phyloP scores from a whole-genome alignment of 208 protist genomes.

The Lotmaria passim region DNA sequence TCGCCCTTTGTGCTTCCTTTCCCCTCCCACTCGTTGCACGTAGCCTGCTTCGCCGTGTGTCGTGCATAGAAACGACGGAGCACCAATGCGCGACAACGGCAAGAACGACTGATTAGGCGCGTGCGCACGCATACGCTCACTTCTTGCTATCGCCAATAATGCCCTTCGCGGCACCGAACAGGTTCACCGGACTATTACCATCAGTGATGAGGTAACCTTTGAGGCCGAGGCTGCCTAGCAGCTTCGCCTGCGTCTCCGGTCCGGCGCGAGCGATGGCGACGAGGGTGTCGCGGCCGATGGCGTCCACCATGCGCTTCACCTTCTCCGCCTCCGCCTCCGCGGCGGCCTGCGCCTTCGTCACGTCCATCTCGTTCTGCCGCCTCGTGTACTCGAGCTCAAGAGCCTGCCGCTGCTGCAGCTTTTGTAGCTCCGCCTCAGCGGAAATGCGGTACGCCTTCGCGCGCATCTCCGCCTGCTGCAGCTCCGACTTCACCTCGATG shows the following conservation, averaged over 20 bases:
- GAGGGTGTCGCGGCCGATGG: conserved; percentile 93
- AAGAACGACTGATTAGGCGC: too few relatives aligned
- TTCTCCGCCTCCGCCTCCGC: conserved; percentile 91
- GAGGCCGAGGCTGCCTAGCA: conserved; percentile 94
- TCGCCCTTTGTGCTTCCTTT: too few relatives aligned
- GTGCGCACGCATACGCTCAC: not conserved
- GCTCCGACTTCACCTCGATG: conserved; percentile 88
- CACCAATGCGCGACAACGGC: too few relatives aligned
- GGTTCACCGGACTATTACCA: conserved; percentile 95
- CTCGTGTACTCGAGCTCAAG: conserved; percentile 88
- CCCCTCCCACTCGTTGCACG: too few relatives aligned
- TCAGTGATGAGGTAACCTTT: conserved; percentile 97
- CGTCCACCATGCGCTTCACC: conserved; percentile 85
- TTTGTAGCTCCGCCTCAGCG: conserved; percentile 85
- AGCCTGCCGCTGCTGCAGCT: conserved; percentile 77
- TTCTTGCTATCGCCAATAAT: conserved; percentile 71
- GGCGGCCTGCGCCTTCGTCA: conserved; percentile 74
- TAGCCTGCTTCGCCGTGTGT: too few relatives aligned
- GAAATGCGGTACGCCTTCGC: conserved; percentile 84
- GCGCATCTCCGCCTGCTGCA: conserved; percentile 90
- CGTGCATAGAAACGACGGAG: too few relatives aligned
- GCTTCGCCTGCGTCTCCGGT: conserved; percentile 95
- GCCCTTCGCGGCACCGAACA: conserved; percentile 95
- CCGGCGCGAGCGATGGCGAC: conserved; percentile 91
- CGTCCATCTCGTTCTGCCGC: conserved; percentile 84